phyloP scores from a whole-genome alignment of 2,329 filamentous ascomycete genomes.

The Fusarium poae region DNA sequence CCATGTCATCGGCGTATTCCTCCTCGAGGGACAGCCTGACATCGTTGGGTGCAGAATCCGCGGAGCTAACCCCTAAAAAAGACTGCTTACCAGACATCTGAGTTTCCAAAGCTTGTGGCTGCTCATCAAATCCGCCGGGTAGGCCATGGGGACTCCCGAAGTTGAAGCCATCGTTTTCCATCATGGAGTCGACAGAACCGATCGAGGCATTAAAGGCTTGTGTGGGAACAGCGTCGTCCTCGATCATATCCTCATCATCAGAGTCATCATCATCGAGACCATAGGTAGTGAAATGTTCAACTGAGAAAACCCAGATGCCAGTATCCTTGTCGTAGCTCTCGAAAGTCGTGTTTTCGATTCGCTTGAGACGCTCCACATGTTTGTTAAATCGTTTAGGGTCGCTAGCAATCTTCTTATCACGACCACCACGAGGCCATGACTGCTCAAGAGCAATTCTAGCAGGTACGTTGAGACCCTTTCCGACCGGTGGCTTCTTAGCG shows the following conservation, averaged over 20 bases:
- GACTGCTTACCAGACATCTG: conserved; percentile 72
- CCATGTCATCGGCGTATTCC: conserved; percentile 68
- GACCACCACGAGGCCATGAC: conserved; percentile 83
- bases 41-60: conserved; percentile 78
- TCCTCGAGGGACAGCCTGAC: conserved; percentile 72
- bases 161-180: conserved; percentile 70
- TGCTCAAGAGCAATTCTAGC: conserved; percentile 90
- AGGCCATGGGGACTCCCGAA: conserved; percentile 67
- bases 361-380: conserved; percentile 84
- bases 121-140: conserved; percentile 84
- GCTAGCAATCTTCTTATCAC: conserved; percentile 66
- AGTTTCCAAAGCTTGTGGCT: conserved; percentile 67
- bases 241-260: conserved; percentile 61
- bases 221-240: conserved; percentile 37
- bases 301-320: conserved; percentile 90
- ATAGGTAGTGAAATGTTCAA: conserved; percentile 98
- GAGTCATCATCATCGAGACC: conserved; percentile 83
- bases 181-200: conserved; percentile 48
- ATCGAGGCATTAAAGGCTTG: conserved; percentile 37
- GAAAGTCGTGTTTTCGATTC: conserved; percentile 84
- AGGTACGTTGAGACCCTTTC: conserved; percentile 92
- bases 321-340: conserved; percentile 82
- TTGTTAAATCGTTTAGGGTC: conserved; percentile 78
- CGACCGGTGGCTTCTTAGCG: conserved; percentile 82
- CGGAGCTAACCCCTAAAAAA: conserved; percentile 96